Evolutionary conservation across 495 filamentous ascomycete genomes (phyloP), one percentile per base, ranked within the genome.

Genomic region (Choiromyces venosus): DNA sequence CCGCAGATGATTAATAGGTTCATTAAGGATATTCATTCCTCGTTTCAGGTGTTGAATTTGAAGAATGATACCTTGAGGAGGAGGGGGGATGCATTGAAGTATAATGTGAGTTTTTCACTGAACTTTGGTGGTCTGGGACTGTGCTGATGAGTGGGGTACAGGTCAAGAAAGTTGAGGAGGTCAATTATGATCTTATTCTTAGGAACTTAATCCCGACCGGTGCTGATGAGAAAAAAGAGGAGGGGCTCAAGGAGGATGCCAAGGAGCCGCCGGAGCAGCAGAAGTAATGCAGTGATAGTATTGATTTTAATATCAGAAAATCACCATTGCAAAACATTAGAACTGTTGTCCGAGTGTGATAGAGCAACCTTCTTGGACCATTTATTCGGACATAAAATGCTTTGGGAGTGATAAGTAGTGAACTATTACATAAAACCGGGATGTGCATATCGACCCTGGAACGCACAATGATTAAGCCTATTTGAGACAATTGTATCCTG

Each of bases 111-210:
- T 82, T 71, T 36, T 42, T 39, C 74, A 3, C 40, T 67, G 9
- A 25, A 18, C 44, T 68, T 38, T 2, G 16, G 33, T 8, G 18
- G 18, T 9, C 40, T 29, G 42, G 37, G 25, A 39, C 37, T 36
- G 35, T 38, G 38, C 37, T 72, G 35, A 71, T 56, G 71, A 21
- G 42, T 33, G n/a, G 64, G 33, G 25, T 75, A 72, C 74, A 90
- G 88, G 86, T 92, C 66, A 98, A 98, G 86, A 97, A 97, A 84
- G 92, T 96, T 46, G 95, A 99, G 85, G 95, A 99, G 83, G 93
- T 99, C 33, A 93, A 96, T 25, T 99, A 99, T 79, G 95, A 99
- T 81, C 85, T 99, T 38, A 93, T 91, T 7, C 83, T 98, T 81
- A 87, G 94, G 69, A 94, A 94, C 78, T 82, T 98, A 73, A 86